A percentile compares a stretch with the other conserved stretches of the same genome.
Conservation (phyloP, 768 basidiomycete genomes). For the Dentipellis fragilis region DNA sequence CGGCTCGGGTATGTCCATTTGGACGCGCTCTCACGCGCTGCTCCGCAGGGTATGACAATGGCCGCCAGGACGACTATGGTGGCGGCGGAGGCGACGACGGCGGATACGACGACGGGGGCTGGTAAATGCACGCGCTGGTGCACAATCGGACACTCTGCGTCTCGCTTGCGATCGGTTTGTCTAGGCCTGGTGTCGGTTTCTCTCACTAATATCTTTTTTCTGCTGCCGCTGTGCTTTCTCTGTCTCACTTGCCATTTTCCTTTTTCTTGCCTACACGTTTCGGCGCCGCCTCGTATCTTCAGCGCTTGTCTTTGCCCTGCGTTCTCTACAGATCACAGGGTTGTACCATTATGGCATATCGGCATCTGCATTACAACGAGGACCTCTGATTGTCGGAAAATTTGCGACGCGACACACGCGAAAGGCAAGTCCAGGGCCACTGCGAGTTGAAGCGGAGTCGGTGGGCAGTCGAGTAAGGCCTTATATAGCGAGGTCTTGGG, state of each 20-base stretch:
- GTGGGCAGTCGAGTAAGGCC: background rate
- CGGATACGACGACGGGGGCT: slow-evolving; percentile 12
- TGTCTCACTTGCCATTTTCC: background rate
- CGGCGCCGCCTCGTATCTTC: background rate
- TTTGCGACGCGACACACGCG: background rate
- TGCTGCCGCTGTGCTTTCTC: background rate
- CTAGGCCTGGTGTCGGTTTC: background rate
- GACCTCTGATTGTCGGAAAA: background rate
- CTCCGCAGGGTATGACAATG: slow-evolving; percentile 23
- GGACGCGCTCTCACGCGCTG: slow-evolving; percentile 2
- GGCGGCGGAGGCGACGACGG: slow-evolving; percentile 4
- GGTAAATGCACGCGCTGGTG: slow-evolving; percentile 8
- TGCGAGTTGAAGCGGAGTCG: background rate
- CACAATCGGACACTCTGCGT: background rate
- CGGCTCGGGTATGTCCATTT: background rate
- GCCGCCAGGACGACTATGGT: slow-evolving; percentile 9
- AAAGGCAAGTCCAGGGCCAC: background rate
- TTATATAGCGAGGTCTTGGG: too few relatives aligned
- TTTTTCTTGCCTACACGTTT: background rate
- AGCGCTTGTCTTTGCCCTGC: slow-evolving; percentile 6
- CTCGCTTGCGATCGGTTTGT: slow-evolving; percentile 5
- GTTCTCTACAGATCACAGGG: slow-evolving; percentile 13
- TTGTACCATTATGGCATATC: slow-evolving; percentile 3
- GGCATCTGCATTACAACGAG: background rate
- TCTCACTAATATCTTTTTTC: background rate